These are phyloP conservation scores for Fraxinus americana DNA, from an alignment of 257 asterid genomes.

Conservation along the genomic window DNA sequence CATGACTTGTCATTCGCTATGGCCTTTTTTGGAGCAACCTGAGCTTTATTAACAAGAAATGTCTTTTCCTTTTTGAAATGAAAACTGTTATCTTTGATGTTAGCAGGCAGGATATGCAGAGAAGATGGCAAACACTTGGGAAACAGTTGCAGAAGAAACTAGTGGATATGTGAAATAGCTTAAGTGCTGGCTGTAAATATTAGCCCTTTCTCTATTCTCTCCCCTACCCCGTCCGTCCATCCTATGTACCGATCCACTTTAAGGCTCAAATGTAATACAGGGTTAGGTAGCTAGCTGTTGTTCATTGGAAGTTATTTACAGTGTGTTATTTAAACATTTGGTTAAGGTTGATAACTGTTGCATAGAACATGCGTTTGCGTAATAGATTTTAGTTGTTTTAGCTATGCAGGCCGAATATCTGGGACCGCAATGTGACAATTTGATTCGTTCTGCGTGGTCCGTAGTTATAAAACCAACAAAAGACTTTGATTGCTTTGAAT, in stretches of 20 bases:
- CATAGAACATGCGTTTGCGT: too few relatives aligned
- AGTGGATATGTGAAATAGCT: slow-evolving; percentile 48
- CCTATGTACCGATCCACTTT: slow-evolving; percentile 12
- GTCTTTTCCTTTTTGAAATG: too few relatives aligned
- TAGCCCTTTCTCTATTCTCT: neutral
- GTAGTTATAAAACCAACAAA: too few relatives aligned
- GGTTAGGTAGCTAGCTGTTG: slow-evolving; percentile 1
- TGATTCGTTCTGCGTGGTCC: too few relatives aligned
- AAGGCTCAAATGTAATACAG: neutral
- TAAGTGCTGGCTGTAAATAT: slow-evolving; percentile 33
- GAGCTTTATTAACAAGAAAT: neutral
- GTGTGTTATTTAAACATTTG: too few relatives aligned
- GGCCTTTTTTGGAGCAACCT: slow-evolving; percentile 1
- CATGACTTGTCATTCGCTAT: neutral
- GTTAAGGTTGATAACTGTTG: too few relatives aligned
- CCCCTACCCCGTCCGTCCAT: neutral
- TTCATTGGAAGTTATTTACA: too few relatives aligned
- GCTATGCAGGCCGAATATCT: too few relatives aligned
- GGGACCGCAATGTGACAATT: too few relatives aligned
- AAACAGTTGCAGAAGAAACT: slow-evolving; percentile 83
- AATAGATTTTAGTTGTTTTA: too few relatives aligned
- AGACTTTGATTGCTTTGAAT: neutral
- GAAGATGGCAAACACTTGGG: slow-evolving; percentile 91
- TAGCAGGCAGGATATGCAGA: slow-evolving; percentile 93
- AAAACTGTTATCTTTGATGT: slow-evolving; percentile 21